phyloP scores from a whole-genome alignment of 78 protist species.

The Dictyostelium discoideum region DNA sequence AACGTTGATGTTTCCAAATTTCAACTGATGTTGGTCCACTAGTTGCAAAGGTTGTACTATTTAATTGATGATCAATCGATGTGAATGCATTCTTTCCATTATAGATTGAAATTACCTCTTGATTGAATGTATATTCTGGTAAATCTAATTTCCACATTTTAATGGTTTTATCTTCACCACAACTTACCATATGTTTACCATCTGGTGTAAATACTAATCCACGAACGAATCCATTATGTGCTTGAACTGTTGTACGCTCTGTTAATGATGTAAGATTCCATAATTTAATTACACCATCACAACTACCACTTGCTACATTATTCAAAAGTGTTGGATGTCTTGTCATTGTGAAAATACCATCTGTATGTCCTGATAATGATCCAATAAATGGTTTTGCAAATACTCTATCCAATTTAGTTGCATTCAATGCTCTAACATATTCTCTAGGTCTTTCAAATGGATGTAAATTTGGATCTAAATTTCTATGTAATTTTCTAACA shows the following conservation, averaged over 20 bases:
- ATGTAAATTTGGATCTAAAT: constrained; percentile 92
- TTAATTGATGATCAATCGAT: constrained; percentile 57
- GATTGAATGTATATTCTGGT: constrained; percentile 29
- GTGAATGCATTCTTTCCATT: constrained; percentile 57
- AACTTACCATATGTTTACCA: constrained; percentile 58
- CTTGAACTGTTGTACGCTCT: constrained; percentile 36
- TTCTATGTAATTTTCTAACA: constrained; percentile 70
- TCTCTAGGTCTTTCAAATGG: constrained; percentile 95
- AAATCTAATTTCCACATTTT: constrained; percentile 82
- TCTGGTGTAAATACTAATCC: constrained; percentile 84
- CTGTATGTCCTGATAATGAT: constrained; percentile 70
- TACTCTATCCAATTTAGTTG: constrained; percentile 93
- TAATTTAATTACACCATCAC: constrained; percentile 57
- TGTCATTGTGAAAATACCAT: constrained; percentile 73
- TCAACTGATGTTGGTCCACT: constrained; percentile 50
- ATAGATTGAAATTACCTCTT: neutral
- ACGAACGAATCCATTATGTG: constrained; percentile 92
- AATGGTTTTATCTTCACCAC: constrained; percentile 90
- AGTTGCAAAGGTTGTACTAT: constrained; percentile 81
- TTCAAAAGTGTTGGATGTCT: constrained; percentile 57
- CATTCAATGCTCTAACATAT: constrained; percentile 93
- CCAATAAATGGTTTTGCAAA: constrained; percentile 97
- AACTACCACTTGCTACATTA: constrained; percentile 61
- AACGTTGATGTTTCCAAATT: constrained; percentile 85
- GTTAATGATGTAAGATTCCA: constrained; percentile 62